Percentiles rank a stretch among this genome's conserved stretches.
These are phyloP conservation scores for Paulownia fortunei DNA, from an alignment of 257 asterid genomes.

Conservation along the genomic window DNA sequence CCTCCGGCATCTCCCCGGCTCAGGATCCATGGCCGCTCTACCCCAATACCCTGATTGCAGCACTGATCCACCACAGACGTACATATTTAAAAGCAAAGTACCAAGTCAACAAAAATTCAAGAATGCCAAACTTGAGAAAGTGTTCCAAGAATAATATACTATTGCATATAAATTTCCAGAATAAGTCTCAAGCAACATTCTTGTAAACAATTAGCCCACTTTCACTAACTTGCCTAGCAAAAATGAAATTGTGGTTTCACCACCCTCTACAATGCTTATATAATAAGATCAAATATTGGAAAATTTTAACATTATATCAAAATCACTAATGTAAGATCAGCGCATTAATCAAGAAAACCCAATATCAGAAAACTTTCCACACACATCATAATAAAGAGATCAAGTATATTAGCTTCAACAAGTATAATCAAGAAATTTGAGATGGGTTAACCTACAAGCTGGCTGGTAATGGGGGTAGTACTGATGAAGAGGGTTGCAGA, in stretches of 20 bases:
- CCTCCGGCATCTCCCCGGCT: too few species aligned
- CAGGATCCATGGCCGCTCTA: too few species aligned
- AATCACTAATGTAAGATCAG: neutral
- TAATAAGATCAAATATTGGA: neutral
- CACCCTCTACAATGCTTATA: neutral
- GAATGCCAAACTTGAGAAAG: neutral
- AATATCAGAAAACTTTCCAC: too few species aligned
- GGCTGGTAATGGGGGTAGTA: conserved; percentile 52
- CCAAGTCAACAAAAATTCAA: neutral
- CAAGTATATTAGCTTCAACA: neutral
- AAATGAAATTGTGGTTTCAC: too few species aligned
- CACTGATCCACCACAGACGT: conserved; percentile 37
- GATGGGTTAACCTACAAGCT: too few species aligned
- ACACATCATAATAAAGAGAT: too few species aligned
- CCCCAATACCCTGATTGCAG: conserved; percentile 86
- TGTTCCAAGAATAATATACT: too few species aligned
- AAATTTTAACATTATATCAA: too few species aligned
- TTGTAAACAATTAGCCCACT: too few species aligned
- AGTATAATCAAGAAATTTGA: conserved; percentile 27
- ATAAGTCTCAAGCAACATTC: too few species aligned
- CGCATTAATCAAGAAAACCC: neutral
- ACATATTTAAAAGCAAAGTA: neutral
- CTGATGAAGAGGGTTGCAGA: conserved; percentile 46
- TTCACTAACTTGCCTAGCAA: too few species aligned
- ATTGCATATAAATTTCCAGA: too few species aligned